Percentiles rank a stretch among this genome's conserved stretches.
These are phyloP conservation scores for Vitis hybrid DNA, from an alignment of 177 flowering plant genomes.

Conservation along the genomic window DNA sequence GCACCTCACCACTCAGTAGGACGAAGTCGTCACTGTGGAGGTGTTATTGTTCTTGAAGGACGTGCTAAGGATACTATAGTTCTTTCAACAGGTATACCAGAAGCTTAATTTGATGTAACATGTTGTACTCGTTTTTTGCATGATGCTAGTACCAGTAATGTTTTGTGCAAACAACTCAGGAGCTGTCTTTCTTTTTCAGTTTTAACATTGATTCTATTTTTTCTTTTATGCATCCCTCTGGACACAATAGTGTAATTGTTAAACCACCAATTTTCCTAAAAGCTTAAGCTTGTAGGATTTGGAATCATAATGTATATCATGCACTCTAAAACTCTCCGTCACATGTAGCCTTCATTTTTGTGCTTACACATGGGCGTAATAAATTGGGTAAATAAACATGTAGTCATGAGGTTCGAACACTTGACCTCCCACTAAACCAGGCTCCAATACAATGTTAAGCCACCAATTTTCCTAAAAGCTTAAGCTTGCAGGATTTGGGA, in stretches of 20 bases:
- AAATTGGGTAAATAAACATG: too few species aligned
- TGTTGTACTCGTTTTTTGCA: not conserved
- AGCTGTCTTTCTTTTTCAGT: not conserved
- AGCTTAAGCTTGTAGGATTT: too few species aligned
- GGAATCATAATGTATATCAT: too few species aligned
- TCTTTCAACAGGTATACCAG: slow-evolving; percentile 72
- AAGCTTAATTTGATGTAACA: not conserved
- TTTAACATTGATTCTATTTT: not conserved
- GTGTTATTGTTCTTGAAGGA: slow-evolving; percentile 87
- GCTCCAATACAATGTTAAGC: too few species aligned
- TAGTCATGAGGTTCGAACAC: too few species aligned
- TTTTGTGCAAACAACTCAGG: not conserved
- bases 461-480: too few species aligned
- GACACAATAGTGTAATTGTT: not conserved
- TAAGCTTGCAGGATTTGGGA: too few species aligned
- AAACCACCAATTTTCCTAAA: too few species aligned
- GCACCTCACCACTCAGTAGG: slow-evolving; percentile 77
- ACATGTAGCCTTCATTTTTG: too few species aligned
- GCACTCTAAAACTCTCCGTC: too few species aligned
- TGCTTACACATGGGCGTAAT: too few species aligned
- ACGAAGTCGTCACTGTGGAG: slow-evolving; percentile 77
- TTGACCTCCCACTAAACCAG: too few species aligned
- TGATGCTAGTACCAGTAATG: not conserved
- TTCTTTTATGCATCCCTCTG: not conserved
- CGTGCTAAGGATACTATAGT: slow-evolving; percentile 97